A percentile compares a stretch with the other conserved stretches of the same genome.
Evolutionary conservation across 1,284 basidiomycete genomes (phyloP).

Genomic region (Irpex lacteus): DNA sequence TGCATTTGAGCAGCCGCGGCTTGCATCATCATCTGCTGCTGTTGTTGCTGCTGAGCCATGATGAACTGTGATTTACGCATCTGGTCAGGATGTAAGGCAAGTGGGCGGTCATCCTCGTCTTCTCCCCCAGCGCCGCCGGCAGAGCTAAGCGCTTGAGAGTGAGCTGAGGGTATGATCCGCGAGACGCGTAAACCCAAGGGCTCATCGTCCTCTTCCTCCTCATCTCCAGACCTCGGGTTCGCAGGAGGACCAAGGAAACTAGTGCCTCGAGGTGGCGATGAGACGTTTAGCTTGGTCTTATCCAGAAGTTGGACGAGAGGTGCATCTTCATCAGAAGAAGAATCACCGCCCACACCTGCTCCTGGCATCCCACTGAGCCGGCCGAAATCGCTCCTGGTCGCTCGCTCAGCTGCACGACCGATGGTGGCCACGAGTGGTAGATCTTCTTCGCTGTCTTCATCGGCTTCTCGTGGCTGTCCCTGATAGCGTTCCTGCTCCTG

Average conservation of each 20-base stretch:
- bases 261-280: slow-evolving; percentile 37
- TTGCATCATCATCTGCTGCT: slow-evolving; percentile 69
- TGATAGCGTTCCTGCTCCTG: slow-evolving; percentile 12
- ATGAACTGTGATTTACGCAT: slow-evolving; percentile 72
- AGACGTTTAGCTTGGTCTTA: slow-evolving; percentile 48
- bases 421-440: slow-evolving; percentile 66
- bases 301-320: slow-evolving; percentile 61
- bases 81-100: slow-evolving; percentile 76
- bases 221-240: slow-evolving; percentile 18
- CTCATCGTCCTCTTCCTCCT: slow-evolving; percentile 66
- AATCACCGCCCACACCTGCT: slow-evolving; percentile 34
- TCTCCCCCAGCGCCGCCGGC: slow-evolving; percentile 19
- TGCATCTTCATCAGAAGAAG: slow-evolving; percentile 64
- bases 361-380: not conserved
- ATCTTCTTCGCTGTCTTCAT: slow-evolving; percentile 71
- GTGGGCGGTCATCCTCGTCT: slow-evolving; percentile 47
- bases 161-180: slow-evolving; percentile 26
- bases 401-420: slow-evolving; percentile 44
- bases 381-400: slow-evolving; percentile 27
- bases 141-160: slow-evolving; percentile 14
- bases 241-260: slow-evolving; percentile 13
- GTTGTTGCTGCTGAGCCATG: slow-evolving; percentile 56
- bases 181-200: slow-evolving; percentile 67
- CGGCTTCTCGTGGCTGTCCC: slow-evolving; percentile 22
- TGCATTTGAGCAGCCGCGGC: slow-evolving; percentile 32